phyloP scores from a whole-genome alignment of 345 rosid species.

The Lumnitzera littorea region DNA sequence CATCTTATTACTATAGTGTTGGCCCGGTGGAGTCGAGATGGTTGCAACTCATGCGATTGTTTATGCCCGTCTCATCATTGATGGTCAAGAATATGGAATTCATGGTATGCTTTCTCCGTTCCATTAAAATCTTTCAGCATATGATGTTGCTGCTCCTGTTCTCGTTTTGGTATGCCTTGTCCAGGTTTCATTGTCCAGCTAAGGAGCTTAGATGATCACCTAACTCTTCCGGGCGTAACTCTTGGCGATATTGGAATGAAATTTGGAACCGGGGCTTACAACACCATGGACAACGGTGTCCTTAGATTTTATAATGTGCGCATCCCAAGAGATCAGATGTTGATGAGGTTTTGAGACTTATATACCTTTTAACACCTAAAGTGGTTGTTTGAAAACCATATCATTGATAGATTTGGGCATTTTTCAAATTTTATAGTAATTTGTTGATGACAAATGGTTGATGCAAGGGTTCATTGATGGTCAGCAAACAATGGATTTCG shows the following conservation, averaged over 20 bases:
- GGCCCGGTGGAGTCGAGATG: slow-evolving; percentile 99
- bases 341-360: slow-evolving; percentile 60
- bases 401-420: too few relatives aligned
- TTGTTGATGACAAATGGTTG: too few relatives aligned
- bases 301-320: slow-evolving; percentile 86
- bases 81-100: slow-evolving; percentile 75
- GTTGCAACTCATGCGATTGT: slow-evolving; percentile 84
- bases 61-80: slow-evolving; percentile 80
- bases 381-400: too few relatives aligned
- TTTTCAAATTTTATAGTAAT: too few relatives aligned
- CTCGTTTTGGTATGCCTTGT: slow-evolving; percentile 4
- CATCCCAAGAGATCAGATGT: slow-evolving; percentile 91
- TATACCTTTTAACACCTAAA: not conserved
- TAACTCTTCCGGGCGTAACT: slow-evolving; percentile 88
- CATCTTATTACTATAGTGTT: slow-evolving; percentile 47
- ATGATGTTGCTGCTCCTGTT: too few relatives aligned
- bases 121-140: too few relatives aligned
- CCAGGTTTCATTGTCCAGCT: slow-evolving; percentile 96
- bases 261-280: slow-evolving; percentile 89
- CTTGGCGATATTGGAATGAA: slow-evolving; percentile 94
- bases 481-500: too few relatives aligned
- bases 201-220: slow-evolving; percentile 88
- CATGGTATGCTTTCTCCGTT: slow-evolving; percentile 50
- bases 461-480: too few relatives aligned
- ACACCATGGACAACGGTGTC: slow-evolving; percentile 93